Percentiles rank a stretch among this genome's conserved stretches.
phyloP scores from a whole-genome alignment of 495 filamentous ascomycete species.

The Xylaria castorea region DNA sequence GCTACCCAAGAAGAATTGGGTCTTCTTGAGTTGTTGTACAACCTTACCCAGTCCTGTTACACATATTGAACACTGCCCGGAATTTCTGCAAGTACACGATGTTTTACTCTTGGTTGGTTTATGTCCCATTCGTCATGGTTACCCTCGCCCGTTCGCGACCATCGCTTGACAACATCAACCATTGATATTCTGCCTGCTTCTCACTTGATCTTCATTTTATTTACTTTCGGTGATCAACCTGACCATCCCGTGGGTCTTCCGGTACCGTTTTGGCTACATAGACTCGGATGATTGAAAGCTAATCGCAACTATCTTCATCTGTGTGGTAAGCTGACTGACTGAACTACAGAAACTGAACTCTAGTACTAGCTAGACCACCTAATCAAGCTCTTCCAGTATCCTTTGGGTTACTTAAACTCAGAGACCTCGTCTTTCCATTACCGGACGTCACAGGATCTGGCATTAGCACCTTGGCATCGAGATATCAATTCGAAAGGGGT shows the following conservation, averaged over 20 bases:
- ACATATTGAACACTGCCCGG: neutral
- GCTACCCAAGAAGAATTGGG: neutral
- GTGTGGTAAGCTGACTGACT: neutral
- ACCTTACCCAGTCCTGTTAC: neutral
- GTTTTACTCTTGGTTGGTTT: neutral
- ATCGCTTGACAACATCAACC: neutral
- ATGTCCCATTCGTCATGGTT: neutral
- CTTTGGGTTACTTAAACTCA: neutral
- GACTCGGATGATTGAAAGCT: neutral
- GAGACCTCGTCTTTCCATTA: neutral
- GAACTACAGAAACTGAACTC: neutral
- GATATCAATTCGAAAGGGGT: neutral
- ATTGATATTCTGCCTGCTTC: neutral
- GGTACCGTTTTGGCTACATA: neutral
- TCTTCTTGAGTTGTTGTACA: neutral
- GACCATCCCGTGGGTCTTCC: neutral
- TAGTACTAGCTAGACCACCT: neutral
- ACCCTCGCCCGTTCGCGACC: neutral
- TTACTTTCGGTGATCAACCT: neutral
- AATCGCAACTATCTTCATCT: neutral
- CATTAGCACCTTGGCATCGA: neutral
- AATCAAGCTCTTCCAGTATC: neutral
- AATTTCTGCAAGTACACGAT: neutral
- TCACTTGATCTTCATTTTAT: neutral
- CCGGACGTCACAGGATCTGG: neutral